A percentile compares a stretch with the other conserved stretches of the same genome.
Evolutionary conservation across 2,329 filamentous ascomycete genomes (phyloP).

Genomic region (Beauveria medogensis): DNA sequence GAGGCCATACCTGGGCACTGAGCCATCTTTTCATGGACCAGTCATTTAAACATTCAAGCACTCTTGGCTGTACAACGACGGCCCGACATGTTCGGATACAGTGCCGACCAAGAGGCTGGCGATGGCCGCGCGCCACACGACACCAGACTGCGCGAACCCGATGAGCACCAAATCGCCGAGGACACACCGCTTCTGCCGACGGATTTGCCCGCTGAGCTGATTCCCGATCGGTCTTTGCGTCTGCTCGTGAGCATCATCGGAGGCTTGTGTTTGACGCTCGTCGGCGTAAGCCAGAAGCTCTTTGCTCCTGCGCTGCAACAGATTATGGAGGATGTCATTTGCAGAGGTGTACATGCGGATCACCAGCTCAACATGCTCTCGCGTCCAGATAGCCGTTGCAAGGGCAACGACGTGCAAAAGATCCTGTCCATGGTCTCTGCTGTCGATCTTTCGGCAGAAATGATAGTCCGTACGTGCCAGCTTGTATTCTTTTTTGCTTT

Average conservation of each 20-base stretch:
- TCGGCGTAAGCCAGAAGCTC: slow-evolving; percentile 32
- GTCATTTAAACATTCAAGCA: too few relatives aligned
- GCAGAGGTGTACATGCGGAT: slow-evolving; percentile 38
- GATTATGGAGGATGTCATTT: slow-evolving; percentile 47
- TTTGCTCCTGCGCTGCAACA: slow-evolving; percentile 36
- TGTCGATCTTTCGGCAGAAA: slow-evolving; percentile 36
- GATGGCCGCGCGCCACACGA: not conserved
- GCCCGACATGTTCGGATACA: not conserved
- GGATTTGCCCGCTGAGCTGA: slow-evolving; percentile 13
- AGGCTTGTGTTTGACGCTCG: slow-evolving; percentile 32
- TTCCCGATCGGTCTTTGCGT: slow-evolving; percentile 20
- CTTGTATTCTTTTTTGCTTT: not conserved
- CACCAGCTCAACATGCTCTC: slow-evolving; percentile 22
- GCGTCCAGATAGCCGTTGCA: slow-evolving; percentile 38
- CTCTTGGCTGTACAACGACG: not conserved
- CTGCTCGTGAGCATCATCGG: slow-evolving; percentile 25
- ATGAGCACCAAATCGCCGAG: not conserved
- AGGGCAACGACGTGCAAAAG: slow-evolving; percentile 39
- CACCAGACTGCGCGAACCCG: not conserved
- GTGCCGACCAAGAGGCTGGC: not conserved
- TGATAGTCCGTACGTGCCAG: slow-evolving; percentile 33
- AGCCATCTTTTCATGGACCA: too few relatives aligned
- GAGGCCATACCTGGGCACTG: too few relatives aligned
- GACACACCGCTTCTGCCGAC: slow-evolving; percentile 13
- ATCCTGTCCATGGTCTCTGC: slow-evolving; percentile 44